Percentiles rank a stretch among this genome's conserved stretches.
These are phyloP conservation scores for Tranzscheliella williamsii DNA, from an alignment of 1,284 basidiomycete species.

Conservation along the genomic window DNA sequence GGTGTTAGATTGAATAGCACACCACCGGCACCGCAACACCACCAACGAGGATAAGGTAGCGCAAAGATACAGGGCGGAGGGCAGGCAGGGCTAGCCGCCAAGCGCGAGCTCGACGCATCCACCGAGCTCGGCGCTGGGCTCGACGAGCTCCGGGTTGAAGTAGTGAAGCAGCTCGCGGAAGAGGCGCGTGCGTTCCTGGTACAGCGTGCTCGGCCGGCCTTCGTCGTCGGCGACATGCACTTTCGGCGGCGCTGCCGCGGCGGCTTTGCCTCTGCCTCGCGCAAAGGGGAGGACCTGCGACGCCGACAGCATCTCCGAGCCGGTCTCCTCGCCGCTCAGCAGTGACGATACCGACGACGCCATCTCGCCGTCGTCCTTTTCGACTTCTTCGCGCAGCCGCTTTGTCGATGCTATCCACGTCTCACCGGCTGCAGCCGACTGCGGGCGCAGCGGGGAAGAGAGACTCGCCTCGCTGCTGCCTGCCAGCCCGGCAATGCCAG, in stretches of 20 bases:
- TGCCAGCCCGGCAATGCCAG: background rate
- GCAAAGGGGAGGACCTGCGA: slow-evolving; percentile 11
- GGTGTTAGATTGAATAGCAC: too few relatives aligned
- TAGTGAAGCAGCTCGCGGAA: slow-evolving; percentile 56
- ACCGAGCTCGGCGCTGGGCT: slow-evolving; percentile 55
- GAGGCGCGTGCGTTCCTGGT: slow-evolving; percentile 42
- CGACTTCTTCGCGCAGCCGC: slow-evolving; percentile 22
- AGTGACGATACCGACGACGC: slow-evolving; percentile 26
- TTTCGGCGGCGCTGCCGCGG: background rate
- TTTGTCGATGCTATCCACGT: slow-evolving; percentile 16
- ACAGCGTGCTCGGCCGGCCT: slow-evolving; percentile 25
- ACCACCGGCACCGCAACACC: too few relatives aligned
- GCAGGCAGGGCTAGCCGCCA: slow-evolving; percentile 8
- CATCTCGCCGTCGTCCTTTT: slow-evolving; percentile 35
- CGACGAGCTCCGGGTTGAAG: slow-evolving; percentile 47
- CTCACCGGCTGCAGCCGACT: slow-evolving; percentile 1
- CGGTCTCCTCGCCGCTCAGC: slow-evolving; percentile 24
- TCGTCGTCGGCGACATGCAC: slow-evolving; percentile 18
- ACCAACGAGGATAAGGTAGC: too few relatives aligned
- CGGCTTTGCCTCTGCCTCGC: background rate
- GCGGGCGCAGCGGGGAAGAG: slow-evolving; percentile 22
- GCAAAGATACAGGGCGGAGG: background rate
- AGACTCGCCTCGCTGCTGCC: slow-evolving; percentile 12
- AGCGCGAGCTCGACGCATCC: slow-evolving; percentile 43
- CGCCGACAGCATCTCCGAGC: slow-evolving; percentile 33